These are phyloP conservation scores for Eucalyptus cloeziana DNA, from an alignment of 345 rosid species.

Conservation along the genomic window DNA sequence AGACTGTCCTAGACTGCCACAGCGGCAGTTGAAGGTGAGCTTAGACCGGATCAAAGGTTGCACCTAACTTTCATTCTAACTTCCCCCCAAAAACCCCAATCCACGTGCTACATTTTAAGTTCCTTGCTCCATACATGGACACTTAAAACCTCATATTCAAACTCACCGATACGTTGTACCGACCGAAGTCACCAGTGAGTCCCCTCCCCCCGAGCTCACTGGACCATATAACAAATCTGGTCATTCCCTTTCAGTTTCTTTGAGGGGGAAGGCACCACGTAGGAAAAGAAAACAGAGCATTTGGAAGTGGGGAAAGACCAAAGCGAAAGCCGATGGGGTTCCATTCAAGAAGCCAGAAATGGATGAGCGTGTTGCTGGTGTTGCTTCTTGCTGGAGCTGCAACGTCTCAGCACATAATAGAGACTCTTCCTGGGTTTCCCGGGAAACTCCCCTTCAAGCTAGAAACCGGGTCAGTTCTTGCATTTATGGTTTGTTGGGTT, in stretches of 20 bases:
- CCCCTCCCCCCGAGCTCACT: background rate
- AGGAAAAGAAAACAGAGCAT: background rate
- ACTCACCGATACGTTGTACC: background rate
- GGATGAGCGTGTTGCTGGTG: background rate
- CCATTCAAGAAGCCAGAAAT: background rate
- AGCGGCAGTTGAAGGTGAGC: slow-evolving; percentile 2
- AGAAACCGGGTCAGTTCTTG: slow-evolving; percentile 13
- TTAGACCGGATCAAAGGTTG: background rate
- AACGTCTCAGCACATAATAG: background rate
- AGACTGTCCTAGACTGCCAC: background rate
- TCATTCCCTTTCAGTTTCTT: background rate
- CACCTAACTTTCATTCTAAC: background rate
- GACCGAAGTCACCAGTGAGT: background rate
- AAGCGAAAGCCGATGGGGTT: background rate
- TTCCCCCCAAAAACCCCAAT: background rate
- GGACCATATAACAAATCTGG: background rate
- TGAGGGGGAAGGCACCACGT: background rate
- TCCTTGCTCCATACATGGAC: background rate
- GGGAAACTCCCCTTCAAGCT: slow-evolving; percentile 6
- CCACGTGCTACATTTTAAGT: background rate
- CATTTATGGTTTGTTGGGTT: background rate
- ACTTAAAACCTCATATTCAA: background rate
- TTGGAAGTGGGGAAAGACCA: background rate
- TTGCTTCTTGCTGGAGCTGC: background rate
- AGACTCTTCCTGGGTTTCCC: slow-evolving; percentile 4